phyloP scores from a whole-genome alignment of 116 monocot species.

The Cymodocea nodosa region DNA sequence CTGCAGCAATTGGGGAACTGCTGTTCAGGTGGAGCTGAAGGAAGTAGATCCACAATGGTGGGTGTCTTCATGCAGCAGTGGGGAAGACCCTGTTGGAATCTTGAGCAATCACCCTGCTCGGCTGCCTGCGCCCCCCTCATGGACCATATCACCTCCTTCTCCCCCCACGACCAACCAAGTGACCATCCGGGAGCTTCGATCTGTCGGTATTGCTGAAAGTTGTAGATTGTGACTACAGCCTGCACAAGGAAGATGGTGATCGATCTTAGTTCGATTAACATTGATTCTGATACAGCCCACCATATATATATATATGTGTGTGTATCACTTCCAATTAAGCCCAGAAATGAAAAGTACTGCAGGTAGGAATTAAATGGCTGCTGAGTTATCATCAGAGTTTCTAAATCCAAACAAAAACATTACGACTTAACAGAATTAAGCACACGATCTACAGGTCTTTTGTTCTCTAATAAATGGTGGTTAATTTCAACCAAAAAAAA shows the following conservation, averaged over 20 bases:
- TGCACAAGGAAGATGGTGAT: slow-evolving; percentile 4
- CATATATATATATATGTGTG: no score
- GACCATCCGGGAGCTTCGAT: slow-evolving; percentile 61
- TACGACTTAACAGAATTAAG: no score
- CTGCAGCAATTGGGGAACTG: slow-evolving; percentile 72
- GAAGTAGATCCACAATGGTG: slow-evolving; percentile 41
- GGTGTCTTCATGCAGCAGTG: slow-evolving; percentile 60
- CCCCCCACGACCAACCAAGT: slow-evolving; percentile 67
- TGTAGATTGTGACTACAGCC: slow-evolving; percentile 65
- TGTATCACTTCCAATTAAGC: no score
- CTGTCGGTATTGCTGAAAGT: slow-evolving; percentile 71
- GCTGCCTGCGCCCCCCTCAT: slow-evolving; percentile 64
- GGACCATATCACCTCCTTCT: slow-evolving; percentile 75
- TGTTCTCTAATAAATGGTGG: not conserved
- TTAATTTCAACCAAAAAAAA: not conserved
- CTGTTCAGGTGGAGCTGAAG: slow-evolving; percentile 42
- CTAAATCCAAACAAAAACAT: no score
- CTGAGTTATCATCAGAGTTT: no score
- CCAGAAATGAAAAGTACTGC: no score
- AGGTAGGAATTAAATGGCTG: no score
- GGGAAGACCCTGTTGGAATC: slow-evolving; percentile 41
- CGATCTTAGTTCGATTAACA: no score
- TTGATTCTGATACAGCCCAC: no score
- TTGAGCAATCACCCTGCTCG: slow-evolving; percentile 76
- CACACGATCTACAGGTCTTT: no score